Conservation (phyloP, 805 yeast species). For the Peterozyma toletana region DNA sequence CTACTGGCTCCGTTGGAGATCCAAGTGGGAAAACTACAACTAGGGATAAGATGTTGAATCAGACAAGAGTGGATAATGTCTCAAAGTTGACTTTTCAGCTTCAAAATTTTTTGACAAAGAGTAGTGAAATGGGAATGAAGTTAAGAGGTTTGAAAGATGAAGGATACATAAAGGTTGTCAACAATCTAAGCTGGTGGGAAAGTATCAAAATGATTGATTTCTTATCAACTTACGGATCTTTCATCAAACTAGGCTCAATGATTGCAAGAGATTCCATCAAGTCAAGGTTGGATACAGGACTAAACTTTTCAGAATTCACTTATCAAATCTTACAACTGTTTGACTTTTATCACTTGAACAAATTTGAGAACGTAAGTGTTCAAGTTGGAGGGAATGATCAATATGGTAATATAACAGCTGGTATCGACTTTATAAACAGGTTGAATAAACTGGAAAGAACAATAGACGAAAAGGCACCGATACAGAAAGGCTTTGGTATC, state of each 20-base stretch:
- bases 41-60: slow-evolving; percentile 49
- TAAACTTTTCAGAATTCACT: slow-evolving; percentile 91
- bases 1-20: slow-evolving; percentile 94
- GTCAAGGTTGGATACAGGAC: slow-evolving; percentile 64
- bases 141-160: slow-evolving; percentile 25
- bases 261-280: slow-evolving; percentile 82
- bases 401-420: slow-evolving; percentile 98
- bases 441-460: slow-evolving; percentile 17
- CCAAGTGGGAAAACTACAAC: slow-evolving; percentile 89
- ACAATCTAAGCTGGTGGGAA: slow-evolving; percentile 86
- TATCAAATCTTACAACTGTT: slow-evolving; percentile 91
- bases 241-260: slow-evolving; percentile 81
- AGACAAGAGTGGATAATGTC: slow-evolving; percentile 50
- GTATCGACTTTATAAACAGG: slow-evolving; percentile 77
- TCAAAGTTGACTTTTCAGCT: slow-evolving; percentile 55
- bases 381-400: slow-evolving; percentile 98
- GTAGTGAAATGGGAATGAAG: slow-evolving; percentile 57
- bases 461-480: background rate
- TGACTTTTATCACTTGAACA: slow-evolving; percentile 80
- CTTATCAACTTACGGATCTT: slow-evolving; percentile 66
- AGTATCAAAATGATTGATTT: slow-evolving; percentile 71
- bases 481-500: slow-evolving; percentile 50
- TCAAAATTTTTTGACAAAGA: slow-evolving; percentile 40
- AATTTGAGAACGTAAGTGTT: slow-evolving; percentile 47
- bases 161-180: slow-evolving; percentile 20